A percentile compares a stretch with the other conserved stretches of the same genome.
Evolutionary conservation across 2,329 filamentous ascomycete genomes (phyloP).

Genomic region (Penicillium sp.): DNA sequence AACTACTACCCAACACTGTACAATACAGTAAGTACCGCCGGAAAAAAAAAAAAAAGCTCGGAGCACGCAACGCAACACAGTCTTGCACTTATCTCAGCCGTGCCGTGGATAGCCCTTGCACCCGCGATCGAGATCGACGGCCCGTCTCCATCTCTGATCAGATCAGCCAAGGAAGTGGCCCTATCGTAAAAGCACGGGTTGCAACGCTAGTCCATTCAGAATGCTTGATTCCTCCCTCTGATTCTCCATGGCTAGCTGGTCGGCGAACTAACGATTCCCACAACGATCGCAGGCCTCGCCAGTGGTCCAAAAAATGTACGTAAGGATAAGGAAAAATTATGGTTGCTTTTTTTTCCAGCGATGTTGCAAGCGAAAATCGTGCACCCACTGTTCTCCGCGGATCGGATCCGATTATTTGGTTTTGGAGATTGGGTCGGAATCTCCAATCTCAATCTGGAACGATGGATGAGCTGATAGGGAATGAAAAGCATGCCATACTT

Average conservation of each 20-base stretch:
- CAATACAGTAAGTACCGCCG: neutral
- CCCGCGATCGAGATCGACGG: constrained; percentile 26
- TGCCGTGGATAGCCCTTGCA: neutral
- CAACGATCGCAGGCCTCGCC: constrained; percentile 5
- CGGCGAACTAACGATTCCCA: constrained; percentile 1
- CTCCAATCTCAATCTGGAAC: neutral
- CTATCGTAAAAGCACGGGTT: neutral
- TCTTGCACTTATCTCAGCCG: neutral
- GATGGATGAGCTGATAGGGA: neutral
- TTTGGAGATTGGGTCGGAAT: neutral
- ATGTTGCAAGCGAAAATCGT: neutral
- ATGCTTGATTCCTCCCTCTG: neutral
- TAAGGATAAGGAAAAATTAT: constrained; percentile 16
- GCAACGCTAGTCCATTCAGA: neutral
- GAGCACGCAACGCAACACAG: neutral
- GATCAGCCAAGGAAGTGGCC: constrained; percentile 29
- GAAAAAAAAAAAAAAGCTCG: neutral
- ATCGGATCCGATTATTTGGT: neutral
- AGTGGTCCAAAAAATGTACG: constrained; percentile 17
- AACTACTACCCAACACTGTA: neutral
- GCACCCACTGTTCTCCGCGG: neutral
- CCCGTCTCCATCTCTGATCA: constrained; percentile 23
- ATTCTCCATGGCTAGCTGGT: constrained; percentile 1
- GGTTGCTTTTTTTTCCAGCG: constrained; percentile 7
- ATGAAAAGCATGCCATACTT: neutral